A percentile compares a stretch with the other conserved stretches of the same genome.
Evolutionary conservation across 2,329 filamentous ascomycete genomes (phyloP).

Genomic region (Trichoderma semiorbis): DNA sequence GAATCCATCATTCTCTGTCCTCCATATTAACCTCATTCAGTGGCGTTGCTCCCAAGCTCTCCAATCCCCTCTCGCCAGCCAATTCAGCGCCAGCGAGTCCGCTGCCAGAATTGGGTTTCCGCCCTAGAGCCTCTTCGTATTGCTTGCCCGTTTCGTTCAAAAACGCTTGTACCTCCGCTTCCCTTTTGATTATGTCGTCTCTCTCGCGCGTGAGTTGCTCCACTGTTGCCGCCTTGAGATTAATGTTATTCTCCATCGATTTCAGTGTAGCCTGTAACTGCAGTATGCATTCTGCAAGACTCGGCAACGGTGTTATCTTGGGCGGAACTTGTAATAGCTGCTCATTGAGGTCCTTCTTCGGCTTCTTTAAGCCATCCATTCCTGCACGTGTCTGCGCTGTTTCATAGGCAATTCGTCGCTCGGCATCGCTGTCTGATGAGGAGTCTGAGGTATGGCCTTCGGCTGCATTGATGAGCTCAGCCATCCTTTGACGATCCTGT

Average conservation of each 20-base stretch:
- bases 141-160: conserved; percentile 76
- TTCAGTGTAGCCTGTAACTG: conserved; percentile 59
- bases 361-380: conserved; percentile 64
- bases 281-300: conserved; percentile 63
- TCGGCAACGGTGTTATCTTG: conserved; percentile 74
- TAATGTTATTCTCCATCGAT: conserved; percentile 61
- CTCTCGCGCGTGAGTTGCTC: conserved; percentile 67
- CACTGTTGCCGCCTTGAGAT: conserved; percentile 59
- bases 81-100: conserved; percentile 27
- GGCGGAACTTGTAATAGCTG: conserved; percentile 58
- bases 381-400: conserved; percentile 80
- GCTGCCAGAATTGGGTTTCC: conserved; percentile 9
- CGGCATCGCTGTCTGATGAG: conserved; percentile 66
- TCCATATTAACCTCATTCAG: conserved; percentile 21
- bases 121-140: conserved; percentile 45
- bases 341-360: conserved; percentile 33
- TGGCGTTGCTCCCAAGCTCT: conserved; percentile 35
- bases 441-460: conserved; percentile 63
- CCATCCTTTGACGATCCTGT: conserved; percentile 72
- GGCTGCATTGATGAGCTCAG: conserved; percentile 75
- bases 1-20: conserved; percentile 3
- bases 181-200: conserved; percentile 61
- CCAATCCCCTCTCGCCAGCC: conserved; percentile 33
- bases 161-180: conserved; percentile 75
- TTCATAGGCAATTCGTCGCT: conserved; percentile 79